Percentiles rank a stretch among this genome's conserved stretches.
These are phyloP conservation scores for Aspergillus cavernicola DNA, from an alignment of 495 filamentous ascomycete genomes.

Conservation along the genomic window DNA sequence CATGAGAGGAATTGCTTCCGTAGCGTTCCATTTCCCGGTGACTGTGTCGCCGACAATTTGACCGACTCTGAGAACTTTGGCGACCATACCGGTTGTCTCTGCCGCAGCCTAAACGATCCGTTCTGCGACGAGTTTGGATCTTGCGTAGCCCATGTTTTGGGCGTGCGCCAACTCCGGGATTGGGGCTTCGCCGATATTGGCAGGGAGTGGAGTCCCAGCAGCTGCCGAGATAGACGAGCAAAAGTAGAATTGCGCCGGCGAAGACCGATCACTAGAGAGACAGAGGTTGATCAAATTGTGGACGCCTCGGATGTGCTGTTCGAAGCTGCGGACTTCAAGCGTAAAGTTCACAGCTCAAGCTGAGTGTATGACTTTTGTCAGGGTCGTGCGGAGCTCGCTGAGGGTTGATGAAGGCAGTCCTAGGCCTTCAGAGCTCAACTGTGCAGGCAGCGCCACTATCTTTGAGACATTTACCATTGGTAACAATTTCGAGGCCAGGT, in stretches of 20 bases:
- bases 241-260: conserved; percentile 48
- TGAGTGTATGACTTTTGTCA: conserved; percentile 54
- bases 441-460: conserved; percentile 11
- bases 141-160: conserved; percentile 53
- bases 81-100: conserved; percentile 28
- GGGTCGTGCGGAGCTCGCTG: conserved; percentile 34
- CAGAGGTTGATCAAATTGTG: conserved; percentile 58
- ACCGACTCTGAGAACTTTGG: conserved; percentile 53
- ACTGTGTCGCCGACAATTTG: conserved; percentile 58
- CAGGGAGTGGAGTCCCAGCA: conserved; percentile 25
- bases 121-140: conserved; percentile 63
- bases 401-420: conserved; percentile 31
- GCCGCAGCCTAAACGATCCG: conserved; percentile 44
- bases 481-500: conserved; percentile 35
- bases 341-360: conserved; percentile 78
- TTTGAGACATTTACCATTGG: conserved; percentile 18
- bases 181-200: conserved; percentile 44
- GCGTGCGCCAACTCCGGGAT: conserved; percentile 47
- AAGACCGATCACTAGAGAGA: conserved; percentile 30
- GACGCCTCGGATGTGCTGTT: conserved; percentile 56
- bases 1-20: conserved; percentile 63
- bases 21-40: conserved; percentile 58
- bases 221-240: conserved; percentile 58
- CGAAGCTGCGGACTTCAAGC: conserved; percentile 56
- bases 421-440: conserved; percentile 18